Percentiles rank a stretch among this genome's conserved stretches.
These are phyloP conservation scores for Gliomastix tumulicola DNA, from an alignment of 2,329 filamentous ascomycete genomes.

Conservation along the genomic window DNA sequence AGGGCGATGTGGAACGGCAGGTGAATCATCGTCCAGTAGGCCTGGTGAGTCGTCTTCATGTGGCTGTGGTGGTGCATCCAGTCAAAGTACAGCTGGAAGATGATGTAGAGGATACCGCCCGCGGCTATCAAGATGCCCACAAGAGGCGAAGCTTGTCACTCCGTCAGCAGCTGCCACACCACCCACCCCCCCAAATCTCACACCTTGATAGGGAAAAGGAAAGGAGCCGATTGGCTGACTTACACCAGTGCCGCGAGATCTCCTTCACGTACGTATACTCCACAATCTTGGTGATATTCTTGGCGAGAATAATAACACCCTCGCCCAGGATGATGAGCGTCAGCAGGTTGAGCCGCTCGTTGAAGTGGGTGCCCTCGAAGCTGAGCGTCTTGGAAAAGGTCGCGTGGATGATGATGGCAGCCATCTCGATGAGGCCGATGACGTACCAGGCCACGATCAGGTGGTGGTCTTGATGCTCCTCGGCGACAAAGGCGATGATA, in stretches of 20 bases:
- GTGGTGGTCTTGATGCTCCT: conserved; percentile 18
- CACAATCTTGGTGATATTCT: conserved; percentile 42
- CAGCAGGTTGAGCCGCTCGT: conserved; percentile 55
- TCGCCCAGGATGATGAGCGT: conserved; percentile 63
- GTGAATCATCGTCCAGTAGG: conserved; percentile 50
- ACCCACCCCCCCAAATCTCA: too few species aligned
- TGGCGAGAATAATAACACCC: conserved; percentile 51
- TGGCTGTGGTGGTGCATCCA: conserved; percentile 56
- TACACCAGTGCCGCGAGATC: conserved; percentile 31
- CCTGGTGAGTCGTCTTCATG: conserved; percentile 48
- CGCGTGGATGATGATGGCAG: conserved; percentile 44
- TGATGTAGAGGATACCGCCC: conserved; percentile 32
- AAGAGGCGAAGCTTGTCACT: conserved; percentile 21
- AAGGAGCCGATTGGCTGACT: conserved; percentile 1
- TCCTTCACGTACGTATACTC: conserved; percentile 11
- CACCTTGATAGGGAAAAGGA: background rate
- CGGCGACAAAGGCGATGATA: conserved; percentile 31
- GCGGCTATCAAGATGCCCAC: conserved; percentile 32
- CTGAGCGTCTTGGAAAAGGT: conserved; percentile 48
- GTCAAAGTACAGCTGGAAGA: conserved; percentile 46
- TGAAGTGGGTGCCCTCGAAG: conserved; percentile 55
- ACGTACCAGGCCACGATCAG: conserved; percentile 43
- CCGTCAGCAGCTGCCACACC: background rate
- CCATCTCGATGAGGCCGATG: conserved; percentile 43
- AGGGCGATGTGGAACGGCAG: conserved; percentile 58